Base-by-base conservation (phyloP, 129 eudicot genomes). In the Helianthus tuberosus region DNA sequence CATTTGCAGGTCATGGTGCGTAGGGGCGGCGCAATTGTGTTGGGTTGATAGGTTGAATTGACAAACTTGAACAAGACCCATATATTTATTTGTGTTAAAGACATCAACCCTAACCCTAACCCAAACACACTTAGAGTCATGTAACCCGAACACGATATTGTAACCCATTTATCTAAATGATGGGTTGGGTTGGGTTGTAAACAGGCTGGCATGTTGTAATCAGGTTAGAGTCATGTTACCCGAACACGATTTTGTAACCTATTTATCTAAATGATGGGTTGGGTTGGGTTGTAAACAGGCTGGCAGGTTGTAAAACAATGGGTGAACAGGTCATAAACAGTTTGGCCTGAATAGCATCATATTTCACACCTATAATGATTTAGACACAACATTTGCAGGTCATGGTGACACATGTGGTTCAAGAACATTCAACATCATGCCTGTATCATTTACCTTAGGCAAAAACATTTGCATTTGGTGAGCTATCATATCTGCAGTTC, bases 401-500 rank as follows among this genome's bases (percentile, higher is more conserved):
- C 70, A 74, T 12, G 50, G 27, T 47, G 13, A 16, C 70, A 61
- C n/a, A 41, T 41, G 54, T 43, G 23, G 43, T 20, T 53, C 29
- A 72, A 60, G 69, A 25, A 47, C 29, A 65, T 14, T 9, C 58
- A 65, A 52, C 23, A 20, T 20, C 23, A 20, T 20, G 23, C 23
- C 64, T 49, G 27, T 55, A 57, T 14, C 58, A 51, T 50, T 61
- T 76, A 86, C 98, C 90, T 88, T 82, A 6, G 84, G 89, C 84
- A 81, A 62, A 67, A 82, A 86, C 54, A 66, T 83, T 43, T 90
- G 82, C 49, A 88, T 77, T 57, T 83, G 80, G 25, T 69, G 23
- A 76, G 69, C 74, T 75, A 90, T 88, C 71, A 64, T 66, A 43
- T 93, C 93, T 41, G 85, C 46, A 55, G 86, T 79, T 87, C 83